Evolutionary conservation across 2,329 filamentous ascomycete genomes (phyloP).

Genomic region (Aphanocladium album): DNA sequence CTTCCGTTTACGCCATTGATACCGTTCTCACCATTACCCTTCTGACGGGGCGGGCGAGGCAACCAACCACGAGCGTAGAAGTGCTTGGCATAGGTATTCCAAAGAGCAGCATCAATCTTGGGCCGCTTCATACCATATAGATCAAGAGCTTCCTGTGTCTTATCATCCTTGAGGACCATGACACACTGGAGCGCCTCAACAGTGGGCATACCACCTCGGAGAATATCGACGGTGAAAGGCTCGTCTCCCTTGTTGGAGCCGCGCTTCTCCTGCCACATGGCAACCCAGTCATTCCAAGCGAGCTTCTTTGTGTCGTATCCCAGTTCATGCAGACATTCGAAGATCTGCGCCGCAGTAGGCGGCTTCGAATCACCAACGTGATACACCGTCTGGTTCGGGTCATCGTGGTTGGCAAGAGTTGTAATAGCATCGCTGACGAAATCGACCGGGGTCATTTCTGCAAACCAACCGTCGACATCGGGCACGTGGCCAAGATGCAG

Average conservation of each 20-base stretch:
- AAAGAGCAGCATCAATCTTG: constrained; percentile 63
- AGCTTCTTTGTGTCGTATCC: constrained; percentile 66
- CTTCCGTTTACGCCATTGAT: constrained; percentile 13
- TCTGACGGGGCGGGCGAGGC: constrained; percentile 52
- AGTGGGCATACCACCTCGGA: constrained; percentile 74
- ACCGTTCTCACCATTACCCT: constrained; percentile 25
- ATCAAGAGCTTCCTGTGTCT: constrained; percentile 56
- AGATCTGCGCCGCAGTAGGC: constrained; percentile 60
- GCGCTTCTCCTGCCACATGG: constrained; percentile 66
- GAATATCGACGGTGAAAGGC: constrained; percentile 72
- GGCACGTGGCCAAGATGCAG: constrained; percentile 66
- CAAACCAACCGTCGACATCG: constrained; percentile 67
- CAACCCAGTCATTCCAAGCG: constrained; percentile 68
- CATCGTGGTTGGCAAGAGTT: constrained; percentile 59
- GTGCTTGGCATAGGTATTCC: constrained; percentile 73
- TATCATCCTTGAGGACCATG: constrained; percentile 67
- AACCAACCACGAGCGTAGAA: constrained; percentile 80
- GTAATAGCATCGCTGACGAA: constrained; percentile 72
- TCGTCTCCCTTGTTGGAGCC: constrained; percentile 61
- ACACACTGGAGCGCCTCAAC: constrained; percentile 66
- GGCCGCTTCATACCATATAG: constrained; percentile 54
- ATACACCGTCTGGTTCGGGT: constrained; percentile 60
- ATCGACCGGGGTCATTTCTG: constrained; percentile 81
- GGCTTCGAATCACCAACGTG: constrained; percentile 71
- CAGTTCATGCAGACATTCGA: constrained; percentile 57